These are phyloP conservation scores for Tillandsia leiboldiana DNA, from an alignment of 176 grass and related monocot genomes.

Conservation along the genomic window DNA sequence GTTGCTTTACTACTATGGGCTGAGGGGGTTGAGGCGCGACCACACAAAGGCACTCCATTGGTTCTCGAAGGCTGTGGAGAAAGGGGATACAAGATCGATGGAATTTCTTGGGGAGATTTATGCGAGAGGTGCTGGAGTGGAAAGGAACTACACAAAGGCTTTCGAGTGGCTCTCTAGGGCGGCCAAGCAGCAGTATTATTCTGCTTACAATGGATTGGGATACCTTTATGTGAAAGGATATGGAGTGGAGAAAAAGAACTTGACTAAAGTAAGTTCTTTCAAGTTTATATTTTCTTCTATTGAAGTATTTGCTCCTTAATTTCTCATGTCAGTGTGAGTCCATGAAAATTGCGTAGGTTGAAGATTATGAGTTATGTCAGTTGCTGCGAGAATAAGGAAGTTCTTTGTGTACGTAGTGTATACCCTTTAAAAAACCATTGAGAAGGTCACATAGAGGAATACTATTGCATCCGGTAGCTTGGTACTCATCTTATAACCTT, in stretches of 20 bases:
- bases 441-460: not conserved
- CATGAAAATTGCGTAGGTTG: not conserved
- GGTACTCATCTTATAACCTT: not conserved
- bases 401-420: too few species aligned
- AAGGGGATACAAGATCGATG: constrained; percentile 60
- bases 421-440: too few species aligned
- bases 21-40: constrained; percentile 76
- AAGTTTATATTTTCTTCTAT: not conserved
- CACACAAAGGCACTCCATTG: constrained; percentile 68
- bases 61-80: constrained; percentile 85
- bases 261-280: constrained; percentile 57
- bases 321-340: not conserved
- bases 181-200: constrained; percentile 74
- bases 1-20: constrained; percentile 89
- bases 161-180: constrained; percentile 76
- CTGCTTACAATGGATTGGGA: constrained; percentile 96
- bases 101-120: constrained; percentile 94
- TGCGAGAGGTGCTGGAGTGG: constrained; percentile 85
- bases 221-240: constrained; percentile 97
- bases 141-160: constrained; percentile 86
- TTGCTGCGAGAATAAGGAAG: too few species aligned
- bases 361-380: not conserved
- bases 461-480: not conserved
- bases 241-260: constrained; percentile 87
- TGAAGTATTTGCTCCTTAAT: not conserved